Evolutionary conservation across 169 alveolate genomes (phyloP).

Genomic region (Theileria parva): DNA sequence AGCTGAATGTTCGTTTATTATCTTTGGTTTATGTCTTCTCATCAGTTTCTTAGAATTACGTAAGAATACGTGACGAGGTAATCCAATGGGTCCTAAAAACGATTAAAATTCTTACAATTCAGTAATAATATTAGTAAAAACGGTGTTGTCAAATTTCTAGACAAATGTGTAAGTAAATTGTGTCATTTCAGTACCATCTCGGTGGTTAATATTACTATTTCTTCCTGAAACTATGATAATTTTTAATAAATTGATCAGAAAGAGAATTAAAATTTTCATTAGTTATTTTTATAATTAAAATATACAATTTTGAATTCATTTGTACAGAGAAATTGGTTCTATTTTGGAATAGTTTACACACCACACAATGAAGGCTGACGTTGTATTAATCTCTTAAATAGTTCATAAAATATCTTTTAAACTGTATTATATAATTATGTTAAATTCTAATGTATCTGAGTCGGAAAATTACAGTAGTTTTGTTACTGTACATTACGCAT

Average conservation of each 20-base stretch:
- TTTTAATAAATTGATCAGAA: neutral
- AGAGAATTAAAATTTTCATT: neutral
- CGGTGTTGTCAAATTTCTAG: constrained; percentile 8
- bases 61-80: constrained; percentile 30
- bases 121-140: neutral
- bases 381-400: neutral
- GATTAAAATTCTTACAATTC: neutral
- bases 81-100: constrained; percentile 61
- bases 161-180: neutral
- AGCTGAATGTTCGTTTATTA: neutral
- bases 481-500: constrained; percentile 2
- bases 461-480: neutral
- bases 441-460: neutral
- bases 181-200: constrained; percentile 8
- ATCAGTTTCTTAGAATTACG: constrained; percentile 25
- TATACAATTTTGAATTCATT: neutral
- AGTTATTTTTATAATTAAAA: neutral
- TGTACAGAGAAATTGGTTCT: neutral
- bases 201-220: neutral
- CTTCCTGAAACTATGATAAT: neutral
- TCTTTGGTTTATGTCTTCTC: constrained; percentile 15
- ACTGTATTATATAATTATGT: neutral
- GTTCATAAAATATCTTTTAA: constrained; percentile 2
- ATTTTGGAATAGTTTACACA: neutral
- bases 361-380: constrained; percentile 16